phyloP scores from a whole-genome alignment of 352 stramenopile genomes.

The Pythium rhizo-oryzae region DNA sequence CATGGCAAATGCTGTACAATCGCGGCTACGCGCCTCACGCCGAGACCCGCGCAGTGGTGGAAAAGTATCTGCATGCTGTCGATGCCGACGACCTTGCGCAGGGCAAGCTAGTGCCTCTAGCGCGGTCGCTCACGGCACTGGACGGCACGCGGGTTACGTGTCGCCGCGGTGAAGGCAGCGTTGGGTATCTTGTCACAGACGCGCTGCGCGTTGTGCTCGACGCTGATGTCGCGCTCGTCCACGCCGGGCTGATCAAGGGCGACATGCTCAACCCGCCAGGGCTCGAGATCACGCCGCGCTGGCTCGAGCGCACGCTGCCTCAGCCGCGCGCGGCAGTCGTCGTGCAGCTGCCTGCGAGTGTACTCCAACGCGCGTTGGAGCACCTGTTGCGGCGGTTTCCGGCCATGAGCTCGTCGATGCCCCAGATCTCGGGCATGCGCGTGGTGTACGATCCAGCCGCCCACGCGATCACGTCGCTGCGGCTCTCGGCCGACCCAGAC shows the following conservation, averaged over 20 bases:
- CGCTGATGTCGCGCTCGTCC: constrained; percentile 64
- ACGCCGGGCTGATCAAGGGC: constrained; percentile 84
- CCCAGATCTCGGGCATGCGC: constrained; percentile 68
- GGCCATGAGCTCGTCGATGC: constrained; percentile 68
- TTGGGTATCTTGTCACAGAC: constrained; percentile 82
- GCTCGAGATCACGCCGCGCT: constrained; percentile 53
- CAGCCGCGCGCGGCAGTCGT: constrained; percentile 57
- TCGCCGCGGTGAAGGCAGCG: constrained; percentile 64
- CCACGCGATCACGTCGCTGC: constrained; percentile 39
- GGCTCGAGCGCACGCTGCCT: constrained; percentile 73
- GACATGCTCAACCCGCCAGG: constrained; percentile 58
- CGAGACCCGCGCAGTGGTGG: constrained; percentile 44
- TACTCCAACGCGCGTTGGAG: constrained; percentile 55
- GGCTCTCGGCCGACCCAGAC: constrained; percentile 21
- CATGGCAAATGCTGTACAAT: constrained; percentile 80
- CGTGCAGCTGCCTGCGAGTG: constrained; percentile 46
- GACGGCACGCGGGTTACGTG: constrained; percentile 70
- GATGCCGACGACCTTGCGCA: constrained; percentile 52
- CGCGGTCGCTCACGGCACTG: constrained; percentile 38
- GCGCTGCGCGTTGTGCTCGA: constrained; percentile 58
- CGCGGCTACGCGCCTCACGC: constrained; percentile 51
- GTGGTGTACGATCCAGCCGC: constrained; percentile 39
- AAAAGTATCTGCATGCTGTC: constrained; percentile 44
- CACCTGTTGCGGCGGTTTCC: constrained; percentile 69
- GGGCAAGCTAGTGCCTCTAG: constrained; percentile 46